A percentile compares a stretch with the other conserved stretches of the same genome.
These are phyloP conservation scores for Ampelocalamus luodianensis DNA, from an alignment of 176 grass and related monocot species.

Conservation along the genomic window DNA sequence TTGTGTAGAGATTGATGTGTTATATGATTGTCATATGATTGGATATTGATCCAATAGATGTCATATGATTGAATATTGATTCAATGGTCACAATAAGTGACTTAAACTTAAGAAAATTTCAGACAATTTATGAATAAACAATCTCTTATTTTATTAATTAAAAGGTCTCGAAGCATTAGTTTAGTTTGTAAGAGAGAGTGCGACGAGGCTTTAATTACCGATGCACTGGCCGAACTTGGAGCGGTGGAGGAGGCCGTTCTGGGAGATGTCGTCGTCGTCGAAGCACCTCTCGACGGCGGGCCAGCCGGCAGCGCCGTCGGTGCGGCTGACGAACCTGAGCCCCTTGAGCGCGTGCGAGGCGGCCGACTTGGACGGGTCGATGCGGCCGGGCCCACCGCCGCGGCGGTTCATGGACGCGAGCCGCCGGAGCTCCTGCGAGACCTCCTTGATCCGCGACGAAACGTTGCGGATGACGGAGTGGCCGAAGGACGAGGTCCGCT, in stretches of 20 bases:
- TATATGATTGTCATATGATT: too few species aligned
- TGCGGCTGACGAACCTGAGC: constrained; percentile 83
- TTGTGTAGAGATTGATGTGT: too few species aligned
- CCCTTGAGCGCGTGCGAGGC: constrained; percentile 93
- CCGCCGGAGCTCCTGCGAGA: constrained; percentile 85
- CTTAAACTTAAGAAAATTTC: too few species aligned
- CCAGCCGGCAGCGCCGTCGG: constrained; percentile 66
- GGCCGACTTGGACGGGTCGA: constrained; percentile 76
- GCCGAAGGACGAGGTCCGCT: constrained; percentile 56
- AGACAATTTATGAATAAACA: too few species aligned
- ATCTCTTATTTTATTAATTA: too few species aligned
- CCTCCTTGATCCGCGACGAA: constrained; percentile 82
- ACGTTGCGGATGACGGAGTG: constrained; percentile 62
- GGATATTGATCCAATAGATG: too few species aligned
- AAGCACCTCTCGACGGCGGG: constrained; percentile 70
- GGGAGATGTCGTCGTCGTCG: constrained; percentile 64
- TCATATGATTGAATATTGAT: too few species aligned
- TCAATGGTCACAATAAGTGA: too few species aligned
- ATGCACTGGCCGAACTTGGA: constrained; percentile 95
- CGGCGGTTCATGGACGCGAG: constrained; percentile 61
- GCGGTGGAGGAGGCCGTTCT: constrained; percentile 61
- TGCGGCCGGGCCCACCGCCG: neutral
- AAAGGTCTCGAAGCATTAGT: too few species aligned
- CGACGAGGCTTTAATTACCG: constrained; percentile 41
- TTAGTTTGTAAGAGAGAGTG: too few species aligned